These are phyloP conservation scores for Vaccinium darrowii DNA, from an alignment of 148 eudicot species.

Conservation along the genomic window DNA sequence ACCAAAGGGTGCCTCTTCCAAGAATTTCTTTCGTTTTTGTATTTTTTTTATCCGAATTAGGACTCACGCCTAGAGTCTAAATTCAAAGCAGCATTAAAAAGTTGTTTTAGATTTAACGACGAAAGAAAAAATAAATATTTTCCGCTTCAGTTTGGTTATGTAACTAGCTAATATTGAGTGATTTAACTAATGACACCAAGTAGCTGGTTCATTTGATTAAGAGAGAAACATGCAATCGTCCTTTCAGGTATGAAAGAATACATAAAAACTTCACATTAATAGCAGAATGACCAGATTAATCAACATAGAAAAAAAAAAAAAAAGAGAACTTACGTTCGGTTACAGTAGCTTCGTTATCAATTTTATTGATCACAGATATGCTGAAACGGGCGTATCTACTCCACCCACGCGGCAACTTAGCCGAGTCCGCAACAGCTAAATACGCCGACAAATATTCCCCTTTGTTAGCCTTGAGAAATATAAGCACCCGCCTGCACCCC, in stretches of 20 bases:
- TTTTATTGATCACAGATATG: conserved; percentile 39
- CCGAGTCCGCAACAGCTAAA: conserved; percentile 45
- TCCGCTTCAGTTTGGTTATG: neutral
- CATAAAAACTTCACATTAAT: neutral
- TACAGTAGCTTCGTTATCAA: conserved; percentile 30
- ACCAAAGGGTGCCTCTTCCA: too few species aligned
- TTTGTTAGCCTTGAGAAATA: conserved; percentile 19
- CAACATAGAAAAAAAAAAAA: neutral
- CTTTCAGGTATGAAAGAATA: too few species aligned
- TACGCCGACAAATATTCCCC: conserved; percentile 31
- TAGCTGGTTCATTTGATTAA: neutral
- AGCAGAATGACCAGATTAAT: neutral
- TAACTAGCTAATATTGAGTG: too few species aligned
- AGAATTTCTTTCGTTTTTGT: too few species aligned
- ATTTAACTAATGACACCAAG: neutral
- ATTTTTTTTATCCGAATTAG: too few species aligned
- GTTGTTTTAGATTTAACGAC: too few species aligned
- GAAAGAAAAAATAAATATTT: neutral
- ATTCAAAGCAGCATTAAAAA: too few species aligned
- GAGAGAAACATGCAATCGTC: neutral
- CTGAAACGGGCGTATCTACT: conserved; percentile 48
- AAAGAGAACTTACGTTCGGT: conserved; percentile 32
- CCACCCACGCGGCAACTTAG: conserved; percentile 47
- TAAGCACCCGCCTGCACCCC: conserved; percentile 25
- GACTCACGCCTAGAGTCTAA: too few species aligned